Evolutionary conservation across 2,329 filamentous ascomycete genomes (phyloP), one percentile per base, ranked within the genome.

Genomic region (Colletotrichum sidae): DNA sequence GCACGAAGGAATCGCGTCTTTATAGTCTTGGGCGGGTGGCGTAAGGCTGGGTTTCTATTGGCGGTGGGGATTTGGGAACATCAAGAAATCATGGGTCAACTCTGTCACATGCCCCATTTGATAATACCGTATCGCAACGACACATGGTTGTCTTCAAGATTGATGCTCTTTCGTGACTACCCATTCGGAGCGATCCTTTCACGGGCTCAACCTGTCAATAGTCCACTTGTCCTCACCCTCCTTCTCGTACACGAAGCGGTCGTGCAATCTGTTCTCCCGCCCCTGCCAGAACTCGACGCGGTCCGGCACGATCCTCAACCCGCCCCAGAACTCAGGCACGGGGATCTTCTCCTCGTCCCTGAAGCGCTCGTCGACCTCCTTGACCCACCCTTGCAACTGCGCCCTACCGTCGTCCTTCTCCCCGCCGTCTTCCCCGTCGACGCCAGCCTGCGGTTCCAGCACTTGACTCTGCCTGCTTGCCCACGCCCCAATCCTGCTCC

Each of bases 261-360:
- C 96, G 80, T 99, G 96, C 77, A 99, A 80, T 65, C 96, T 86
- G 79, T 91, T 97, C 75, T 93, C 87, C 72, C 96, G 87, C 3
- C 96, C 96, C 83, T 97, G 94, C 89, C 96, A 99, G 77, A 99
- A 99, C 84, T 99, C 96, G 53, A 99, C 86, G 71, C 88, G 87
- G 74, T 94, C 91, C 0, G 96, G 95, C 69, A 94, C 85, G 66
- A 99, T 86, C 71, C 95, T 88, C 76, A 97, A 76, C 0, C 96
- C 96, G 37, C 96, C 96, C 96, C 96, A 99, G 76, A 97, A 97
- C 9, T 92, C 90, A 4, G 96, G 96, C 54, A 97, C 89, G 1
- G 94, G 94, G 69, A 99, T 97, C 61, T 92, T 80, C 35, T 97
- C 92, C 69, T 86, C 73, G 2, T 88, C 92, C 46, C 90, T 85